These are phyloP conservation scores for Hypoxylon sp. DNA, from an alignment of 2,329 filamentous ascomycete genomes.

Conservation along the genomic window DNA sequence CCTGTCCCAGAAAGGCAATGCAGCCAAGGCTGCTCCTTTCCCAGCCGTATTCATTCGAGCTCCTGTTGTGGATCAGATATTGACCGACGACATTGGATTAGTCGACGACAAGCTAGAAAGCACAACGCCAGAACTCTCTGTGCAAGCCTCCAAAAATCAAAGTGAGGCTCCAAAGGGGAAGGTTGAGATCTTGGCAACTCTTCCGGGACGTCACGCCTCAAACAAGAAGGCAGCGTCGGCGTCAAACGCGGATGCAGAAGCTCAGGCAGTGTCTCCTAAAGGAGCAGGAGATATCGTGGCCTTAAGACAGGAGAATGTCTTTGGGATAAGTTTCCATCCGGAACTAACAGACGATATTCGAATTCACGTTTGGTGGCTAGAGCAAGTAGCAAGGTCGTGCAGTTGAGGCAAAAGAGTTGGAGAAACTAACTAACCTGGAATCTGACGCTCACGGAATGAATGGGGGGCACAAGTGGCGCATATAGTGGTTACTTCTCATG, in stretches of 20 bases:
- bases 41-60: conserved; percentile 93
- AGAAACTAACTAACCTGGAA: not conserved
- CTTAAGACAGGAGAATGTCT: conserved; percentile 89
- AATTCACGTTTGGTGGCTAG: conserved; percentile 95
- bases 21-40: conserved; percentile 66
- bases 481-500: not conserved
- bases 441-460: not conserved
- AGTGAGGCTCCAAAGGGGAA: conserved; percentile 40
- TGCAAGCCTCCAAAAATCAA: conserved; percentile 44
- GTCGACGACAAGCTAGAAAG: conserved; percentile 57
- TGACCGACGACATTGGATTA: conserved; percentile 62
- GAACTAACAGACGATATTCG: conserved; percentile 90
- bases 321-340: conserved; percentile 96
- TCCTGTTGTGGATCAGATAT: conserved; percentile 88
- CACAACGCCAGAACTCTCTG: conserved; percentile 46
- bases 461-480: not conserved
- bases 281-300: conserved; percentile 85
- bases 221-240: conserved; percentile 57
- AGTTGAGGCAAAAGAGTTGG: conserved; percentile 39
- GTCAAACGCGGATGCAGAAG: conserved; percentile 52
- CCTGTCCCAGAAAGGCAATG: conserved; percentile 59
- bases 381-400: conserved; percentile 68
- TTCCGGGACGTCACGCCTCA: conserved; percentile 60
- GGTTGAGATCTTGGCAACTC: conserved; percentile 67
- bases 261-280: conserved; percentile 48